Conservation (phyloP, 2,329 filamentous ascomycete genomes). For the Scytalidium sp. region DNA sequence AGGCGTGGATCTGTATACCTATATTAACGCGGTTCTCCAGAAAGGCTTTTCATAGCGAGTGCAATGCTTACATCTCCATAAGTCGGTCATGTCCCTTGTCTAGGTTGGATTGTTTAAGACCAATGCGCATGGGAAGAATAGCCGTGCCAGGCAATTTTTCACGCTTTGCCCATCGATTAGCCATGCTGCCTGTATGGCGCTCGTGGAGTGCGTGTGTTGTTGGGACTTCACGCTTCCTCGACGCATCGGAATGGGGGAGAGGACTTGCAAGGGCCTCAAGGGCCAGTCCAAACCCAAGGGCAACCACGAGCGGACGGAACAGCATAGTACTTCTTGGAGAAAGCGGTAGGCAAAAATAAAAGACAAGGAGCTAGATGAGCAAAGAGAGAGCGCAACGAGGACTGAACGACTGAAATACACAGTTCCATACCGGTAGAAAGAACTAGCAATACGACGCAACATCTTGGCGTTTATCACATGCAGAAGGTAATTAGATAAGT, state of each 20-base stretch:
- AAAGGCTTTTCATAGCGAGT: background rate
- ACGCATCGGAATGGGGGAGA: background rate
- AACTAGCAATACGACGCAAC: background rate
- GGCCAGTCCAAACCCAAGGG: background rate
- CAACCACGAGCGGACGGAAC: background rate
- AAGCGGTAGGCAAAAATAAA: background rate
- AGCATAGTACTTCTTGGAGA: background rate
- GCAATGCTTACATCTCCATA: slow-evolving; percentile 24
- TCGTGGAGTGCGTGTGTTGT: background rate
- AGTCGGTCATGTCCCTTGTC: slow-evolving; percentile 23
- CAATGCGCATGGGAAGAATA: slow-evolving; percentile 15
- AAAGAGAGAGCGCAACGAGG: background rate
- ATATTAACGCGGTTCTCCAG: background rate
- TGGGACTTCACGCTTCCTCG: background rate
- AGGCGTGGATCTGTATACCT: slow-evolving; percentile 20
- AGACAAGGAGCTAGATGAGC: background rate
- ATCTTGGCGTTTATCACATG: background rate
- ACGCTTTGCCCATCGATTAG: background rate
- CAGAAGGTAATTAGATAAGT: background rate
- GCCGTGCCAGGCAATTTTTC: slow-evolving; percentile 4
- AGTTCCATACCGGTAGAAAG: background rate
- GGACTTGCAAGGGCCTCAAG: background rate
- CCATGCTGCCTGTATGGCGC: background rate
- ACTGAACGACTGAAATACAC: background rate
- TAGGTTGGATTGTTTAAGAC: slow-evolving; percentile 19